These are phyloP conservation scores for Talaromyces sp. DNA, from an alignment of 2,329 filamentous ascomycete species.

Conservation along the genomic window DNA sequence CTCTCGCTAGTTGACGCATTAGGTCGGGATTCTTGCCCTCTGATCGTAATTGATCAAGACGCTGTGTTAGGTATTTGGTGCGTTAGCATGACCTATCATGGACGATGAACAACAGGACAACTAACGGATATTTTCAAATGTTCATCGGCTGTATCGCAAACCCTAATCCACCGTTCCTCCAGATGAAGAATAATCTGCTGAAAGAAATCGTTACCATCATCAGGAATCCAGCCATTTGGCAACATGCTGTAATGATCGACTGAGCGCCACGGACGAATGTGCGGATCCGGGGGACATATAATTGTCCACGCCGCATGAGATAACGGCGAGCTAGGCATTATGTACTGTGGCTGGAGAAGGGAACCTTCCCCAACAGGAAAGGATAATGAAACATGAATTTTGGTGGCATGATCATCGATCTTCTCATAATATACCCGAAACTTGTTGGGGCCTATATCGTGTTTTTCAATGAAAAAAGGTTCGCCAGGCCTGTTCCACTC, in stretches of 20 bases:
- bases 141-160: not conserved
- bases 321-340: not conserved
- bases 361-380: not conserved
- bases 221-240: constrained; percentile 4
- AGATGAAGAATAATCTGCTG: not conserved
- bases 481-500: not conserved
- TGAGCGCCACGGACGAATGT: not conserved
- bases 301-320: not conserved
- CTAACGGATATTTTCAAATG: not conserved
- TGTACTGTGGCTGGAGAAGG: not conserved
- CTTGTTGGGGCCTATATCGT: not conserved
- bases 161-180: not conserved
- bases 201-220: constrained; percentile 3
- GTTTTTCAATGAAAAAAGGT: too few relatives aligned
- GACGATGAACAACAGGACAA: not conserved
- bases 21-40: constrained; percentile 6
- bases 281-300: not conserved
- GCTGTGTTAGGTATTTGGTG: not conserved
- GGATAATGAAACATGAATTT: not conserved
- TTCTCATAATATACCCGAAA: not conserved
- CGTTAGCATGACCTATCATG: not conserved
- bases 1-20: constrained; percentile 5
- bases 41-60: not conserved
- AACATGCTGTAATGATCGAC: not conserved
- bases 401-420: not conserved